Evolutionary conservation across 2,329 filamentous ascomycete species (phyloP), one percentile per base, ranked within the genome.

Genomic region (Apiospora arundinis): DNA sequence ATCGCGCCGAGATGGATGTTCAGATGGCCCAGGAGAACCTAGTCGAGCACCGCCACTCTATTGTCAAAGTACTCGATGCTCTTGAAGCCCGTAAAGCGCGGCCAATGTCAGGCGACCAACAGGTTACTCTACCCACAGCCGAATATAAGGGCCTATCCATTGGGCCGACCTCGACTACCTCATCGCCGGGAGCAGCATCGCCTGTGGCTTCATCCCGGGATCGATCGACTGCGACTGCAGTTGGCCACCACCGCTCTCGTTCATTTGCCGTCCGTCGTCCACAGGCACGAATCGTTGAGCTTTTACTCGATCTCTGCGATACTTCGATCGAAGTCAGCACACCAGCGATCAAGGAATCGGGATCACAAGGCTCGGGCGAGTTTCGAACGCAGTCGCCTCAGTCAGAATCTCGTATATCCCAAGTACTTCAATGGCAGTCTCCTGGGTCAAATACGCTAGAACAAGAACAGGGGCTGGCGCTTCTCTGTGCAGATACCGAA

Each of bases 401-500:
- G 78, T 99, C 97, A 0, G 96, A 99, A 80, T 96, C 94, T 60
- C 92, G 95, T 44, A 97, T 98, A 76, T 93, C 93, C 1, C 96
- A 99, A 81, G 95, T 99, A 7, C 82, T 97, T 75, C 95, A 98
- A 80, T 99, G 97, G 96, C 95, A 97, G 78, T 97, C 95, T 6
- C 96, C 96, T 0, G 95, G 94, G 77, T 93, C 92, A 68, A 95
- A 95, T 77, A 96, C 95, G 0, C 83, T 97, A 21, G 96, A 99
- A 74, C 95, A 98, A 80, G 95, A 98, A 79, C 93, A 97, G 78
- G 96, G 96, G 0, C 85, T 99, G 32, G 92, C 94, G 48, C 82
- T 95, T 37, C 85, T 99, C n/a, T 97, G 95, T 79, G 89, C 93
- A 18, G 96, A 99, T 79, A 98, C 95, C 0, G 94, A 96, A 80